phyloP scores from a whole-genome alignment of 352 stramenopile genomes.

The Thalassiosira ordinaria region DNA sequence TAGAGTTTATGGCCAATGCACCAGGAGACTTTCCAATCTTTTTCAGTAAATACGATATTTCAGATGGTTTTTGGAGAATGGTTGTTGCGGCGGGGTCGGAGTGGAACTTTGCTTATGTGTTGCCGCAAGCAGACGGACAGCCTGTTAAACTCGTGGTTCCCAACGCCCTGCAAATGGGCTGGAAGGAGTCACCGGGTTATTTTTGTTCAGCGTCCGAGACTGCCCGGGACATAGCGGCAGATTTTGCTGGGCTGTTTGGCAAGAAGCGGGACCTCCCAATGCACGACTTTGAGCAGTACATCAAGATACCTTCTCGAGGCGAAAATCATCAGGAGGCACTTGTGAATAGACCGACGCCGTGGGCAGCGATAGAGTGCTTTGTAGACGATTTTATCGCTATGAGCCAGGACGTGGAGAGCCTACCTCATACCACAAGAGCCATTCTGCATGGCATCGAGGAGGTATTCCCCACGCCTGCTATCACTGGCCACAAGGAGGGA shows the following conservation, averaged over 20 bases:
- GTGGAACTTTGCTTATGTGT: constrained; percentile 53
- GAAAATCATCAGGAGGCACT: not conserved
- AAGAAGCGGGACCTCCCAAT: not conserved
- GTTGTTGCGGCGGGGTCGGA: constrained; percentile 9
- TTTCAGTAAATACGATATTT: constrained; percentile 31
- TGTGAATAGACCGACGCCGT: not conserved
- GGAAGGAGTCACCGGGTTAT: constrained; percentile 26
- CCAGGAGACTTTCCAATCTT: not conserved
- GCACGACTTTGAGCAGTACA: constrained; percentile 12
- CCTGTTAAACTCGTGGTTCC: constrained; percentile 30
- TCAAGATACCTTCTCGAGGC: constrained; percentile 12
- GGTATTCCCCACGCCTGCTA: not conserved
- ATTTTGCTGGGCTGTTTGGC: not conserved
- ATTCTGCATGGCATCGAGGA: constrained; percentile 21
- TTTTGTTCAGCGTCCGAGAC: constrained; percentile 29
- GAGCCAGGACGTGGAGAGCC: not conserved
- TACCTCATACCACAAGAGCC: not conserved
- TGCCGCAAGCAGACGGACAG: constrained; percentile 10
- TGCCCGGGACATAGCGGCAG: constrained; percentile 2
- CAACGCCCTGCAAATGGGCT: constrained; percentile 33
- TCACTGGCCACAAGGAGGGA: not conserved
- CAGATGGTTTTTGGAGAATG: constrained; percentile 43
- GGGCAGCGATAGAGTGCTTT: constrained; percentile 19
- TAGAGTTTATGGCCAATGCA: constrained; percentile 5
- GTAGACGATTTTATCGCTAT: constrained; percentile 29